Conservation (phyloP, 345 rosid genomes). For the Alliaria petiolata region DNA sequence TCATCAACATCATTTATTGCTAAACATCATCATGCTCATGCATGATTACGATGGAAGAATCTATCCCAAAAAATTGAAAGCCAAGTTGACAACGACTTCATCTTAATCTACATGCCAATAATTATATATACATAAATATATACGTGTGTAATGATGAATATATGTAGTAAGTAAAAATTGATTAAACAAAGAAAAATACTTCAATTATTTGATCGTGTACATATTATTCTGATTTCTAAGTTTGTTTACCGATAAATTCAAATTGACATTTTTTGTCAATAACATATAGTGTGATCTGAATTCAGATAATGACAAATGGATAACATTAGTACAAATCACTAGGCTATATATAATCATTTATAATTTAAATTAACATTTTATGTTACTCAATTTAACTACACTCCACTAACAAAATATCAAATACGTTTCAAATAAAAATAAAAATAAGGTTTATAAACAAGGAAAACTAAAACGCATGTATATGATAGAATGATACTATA, state of each 20-base stretch:
- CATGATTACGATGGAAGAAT: slow-evolving; percentile 25
- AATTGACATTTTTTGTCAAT: neutral
- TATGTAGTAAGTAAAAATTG: neutral
- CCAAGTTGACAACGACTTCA: slow-evolving; percentile 22
- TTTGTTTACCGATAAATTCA: neutral
- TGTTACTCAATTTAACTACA: neutral
- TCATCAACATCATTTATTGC: slow-evolving; percentile 9
- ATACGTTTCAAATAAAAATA: neutral
- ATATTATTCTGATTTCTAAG: no score
- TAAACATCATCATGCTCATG: slow-evolving; percentile 21
- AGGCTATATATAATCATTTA: neutral
- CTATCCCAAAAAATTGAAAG: neutral
- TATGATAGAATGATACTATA: neutral
- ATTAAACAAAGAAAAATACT: neutral
- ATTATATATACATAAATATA: neutral
- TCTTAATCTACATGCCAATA: slow-evolving; percentile 1
- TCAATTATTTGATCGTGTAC: no score
- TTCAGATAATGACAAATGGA: neutral
- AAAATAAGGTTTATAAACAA: no score
- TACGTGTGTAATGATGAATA: neutral
- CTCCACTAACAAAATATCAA: neutral
- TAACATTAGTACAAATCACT: neutral
- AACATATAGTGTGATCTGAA: neutral
- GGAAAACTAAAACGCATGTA: neutral
- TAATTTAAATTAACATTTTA: no score